A percentile compares a stretch with the other conserved stretches of the same genome.
phyloP scores from a whole-genome alignment of 352 stramenopile genomes.

The Phytophthora megakarya region DNA sequence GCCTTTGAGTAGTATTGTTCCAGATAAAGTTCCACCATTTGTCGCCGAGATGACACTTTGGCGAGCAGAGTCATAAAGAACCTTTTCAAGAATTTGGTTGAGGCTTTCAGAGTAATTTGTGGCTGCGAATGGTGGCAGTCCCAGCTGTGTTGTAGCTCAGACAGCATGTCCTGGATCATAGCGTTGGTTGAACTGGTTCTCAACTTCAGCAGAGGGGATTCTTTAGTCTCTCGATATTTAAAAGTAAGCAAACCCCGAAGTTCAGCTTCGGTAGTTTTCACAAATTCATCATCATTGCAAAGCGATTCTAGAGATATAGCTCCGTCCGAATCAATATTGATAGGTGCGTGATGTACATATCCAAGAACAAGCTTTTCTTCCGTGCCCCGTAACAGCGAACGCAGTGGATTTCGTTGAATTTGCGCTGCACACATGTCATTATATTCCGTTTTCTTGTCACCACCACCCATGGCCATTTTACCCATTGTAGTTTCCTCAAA shows the following conservation, averaged over 20 bases:
- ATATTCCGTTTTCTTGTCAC: conserved; percentile 25
- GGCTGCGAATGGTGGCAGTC: conserved; percentile 33
- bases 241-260: conserved; percentile 20
- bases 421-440: conserved; percentile 14
- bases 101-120: conserved; percentile 9
- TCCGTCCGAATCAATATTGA: too few relatives aligned
- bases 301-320: background rate
- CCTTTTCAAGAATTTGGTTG: background rate
- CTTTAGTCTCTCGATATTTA: background rate
- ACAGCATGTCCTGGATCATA: conserved; percentile 43
- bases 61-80: conserved; percentile 20
- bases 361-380: conserved; percentile 27
- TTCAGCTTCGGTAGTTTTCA: conserved; percentile 18
- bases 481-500: conserved; percentile 5
- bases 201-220: conserved; percentile 30
- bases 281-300: conserved; percentile 24
- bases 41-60: conserved; percentile 23
- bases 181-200: conserved; percentile 22
- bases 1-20: background rate
- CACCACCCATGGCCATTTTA: conserved; percentile 1
- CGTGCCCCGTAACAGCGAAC: conserved; percentile 15
- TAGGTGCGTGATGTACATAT: background rate
- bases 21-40: conserved; percentile 30
- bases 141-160: conserved; percentile 52
- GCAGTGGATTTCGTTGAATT: conserved; percentile 29